Evolutionary conservation across 1,284 basidiomycete species (phyloP).

Genomic region (Ganoderma sp.): DNA sequence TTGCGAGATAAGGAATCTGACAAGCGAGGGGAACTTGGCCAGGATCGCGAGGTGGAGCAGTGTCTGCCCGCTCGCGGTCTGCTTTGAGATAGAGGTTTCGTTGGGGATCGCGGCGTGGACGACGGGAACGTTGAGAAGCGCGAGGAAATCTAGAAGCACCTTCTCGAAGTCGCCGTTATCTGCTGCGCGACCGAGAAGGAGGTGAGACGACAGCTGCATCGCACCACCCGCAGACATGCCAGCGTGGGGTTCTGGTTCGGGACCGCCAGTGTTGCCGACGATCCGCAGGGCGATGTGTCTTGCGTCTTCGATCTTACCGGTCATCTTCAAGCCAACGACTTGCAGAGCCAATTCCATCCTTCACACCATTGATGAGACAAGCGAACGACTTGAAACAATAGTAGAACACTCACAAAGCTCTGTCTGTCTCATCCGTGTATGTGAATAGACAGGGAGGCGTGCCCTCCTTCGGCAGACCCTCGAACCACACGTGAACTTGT

Average conservation of each 20-base stretch:
- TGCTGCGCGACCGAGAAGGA: conserved; percentile 57
- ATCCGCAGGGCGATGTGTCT: conserved; percentile 90
- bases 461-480: conserved; percentile 68
- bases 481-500: conserved; percentile 89
- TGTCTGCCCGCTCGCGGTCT: conserved; percentile 76
- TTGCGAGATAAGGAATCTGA: conserved; percentile 73
- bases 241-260: conserved; percentile 48
- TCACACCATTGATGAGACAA: conserved; percentile 30
- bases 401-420: conserved; percentile 70
- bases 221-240: conserved; percentile 46
- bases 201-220: conserved; percentile 60
- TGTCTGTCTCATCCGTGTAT: conserved; percentile 90
- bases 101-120: conserved; percentile 45
- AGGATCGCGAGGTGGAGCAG: conserved; percentile 88
- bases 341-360: conserved; percentile 96
- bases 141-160: conserved; percentile 80
- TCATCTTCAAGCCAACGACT: conserved; percentile 96
- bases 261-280: conserved; percentile 65
- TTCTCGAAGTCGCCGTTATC: conserved; percentile 74
- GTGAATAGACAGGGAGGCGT: conserved; percentile 75
- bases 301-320: conserved; percentile 91
- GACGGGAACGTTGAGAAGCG: conserved; percentile 67
- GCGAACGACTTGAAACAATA: conserved; percentile 15
- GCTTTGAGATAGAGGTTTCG: conserved; percentile 65
- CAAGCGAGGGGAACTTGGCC: conserved; percentile 78